Conservation (phyloP, 1,139 yeast species). For the Geotrichum europaeum region DNA sequence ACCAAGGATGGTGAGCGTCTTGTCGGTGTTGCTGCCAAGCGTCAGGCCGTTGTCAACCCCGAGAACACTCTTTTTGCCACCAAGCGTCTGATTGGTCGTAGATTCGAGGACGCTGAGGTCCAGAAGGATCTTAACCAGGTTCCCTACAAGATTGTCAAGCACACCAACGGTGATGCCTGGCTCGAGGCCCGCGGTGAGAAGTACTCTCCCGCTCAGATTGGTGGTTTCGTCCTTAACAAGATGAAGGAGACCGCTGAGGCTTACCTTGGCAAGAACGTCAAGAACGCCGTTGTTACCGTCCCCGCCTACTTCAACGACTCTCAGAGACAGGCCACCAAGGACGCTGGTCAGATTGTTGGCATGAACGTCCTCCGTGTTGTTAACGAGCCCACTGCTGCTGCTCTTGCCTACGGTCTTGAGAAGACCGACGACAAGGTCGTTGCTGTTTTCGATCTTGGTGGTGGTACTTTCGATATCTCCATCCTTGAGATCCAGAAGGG, state of each 20-base stretch:
- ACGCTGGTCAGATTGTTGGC: conserved; percentile 97
- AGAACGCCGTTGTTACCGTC: conserved; percentile 93
- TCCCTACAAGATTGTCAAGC: conserved; percentile 95
- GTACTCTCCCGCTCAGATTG: conserved; percentile 91
- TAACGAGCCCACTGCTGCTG: conserved; percentile 99
- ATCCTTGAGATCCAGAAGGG: conserved; percentile 81
- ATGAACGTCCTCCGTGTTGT: conserved; percentile 94
- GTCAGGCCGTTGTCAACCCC: conserved; percentile 98
- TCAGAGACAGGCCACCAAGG: conserved; percentile 98
- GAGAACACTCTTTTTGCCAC: conserved; percentile 97
- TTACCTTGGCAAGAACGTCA: conserved; percentile 75
- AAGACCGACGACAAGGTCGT: conserved; percentile 67
- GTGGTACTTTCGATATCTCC: conserved; percentile 85
- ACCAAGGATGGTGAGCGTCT: conserved; percentile 93
- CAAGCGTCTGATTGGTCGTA: conserved; percentile 97
- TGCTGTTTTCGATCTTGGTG: conserved; percentile 84
- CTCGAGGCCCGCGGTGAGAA: conserved; percentile 89
- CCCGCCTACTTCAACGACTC: conserved; percentile 98
- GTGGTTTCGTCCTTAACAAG: conserved; percentile 94
- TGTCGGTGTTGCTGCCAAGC: conserved; percentile 98
- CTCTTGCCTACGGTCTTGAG: conserved; percentile 94
- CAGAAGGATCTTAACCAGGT: conserved; percentile 96
- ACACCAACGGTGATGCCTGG: conserved; percentile 98
- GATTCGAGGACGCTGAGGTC: conserved; percentile 92
- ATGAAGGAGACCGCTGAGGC: conserved; percentile 97